phyloP scores from a whole-genome alignment of 2,329 filamentous ascomycete genomes.

The Cordyceps cicadae region DNA sequence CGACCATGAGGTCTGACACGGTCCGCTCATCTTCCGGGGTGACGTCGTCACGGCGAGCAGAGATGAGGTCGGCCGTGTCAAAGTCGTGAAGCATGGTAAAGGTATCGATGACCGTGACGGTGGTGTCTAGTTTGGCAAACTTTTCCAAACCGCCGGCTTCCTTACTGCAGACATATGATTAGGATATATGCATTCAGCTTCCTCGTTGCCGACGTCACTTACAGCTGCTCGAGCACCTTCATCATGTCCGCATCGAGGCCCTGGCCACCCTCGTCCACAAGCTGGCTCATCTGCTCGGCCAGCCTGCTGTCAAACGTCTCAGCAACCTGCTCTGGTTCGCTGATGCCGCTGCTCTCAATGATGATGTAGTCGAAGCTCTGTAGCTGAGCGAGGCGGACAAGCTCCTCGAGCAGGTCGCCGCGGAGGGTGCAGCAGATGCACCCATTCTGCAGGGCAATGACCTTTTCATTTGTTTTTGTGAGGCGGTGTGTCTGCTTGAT shows the following conservation, averaged over 20 bases:
- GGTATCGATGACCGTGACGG: slow-evolving; percentile 64
- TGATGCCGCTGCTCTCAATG: slow-evolving; percentile 65
- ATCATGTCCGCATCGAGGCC: slow-evolving; percentile 28
- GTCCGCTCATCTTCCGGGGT: slow-evolving; percentile 62
- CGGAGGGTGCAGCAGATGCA: slow-evolving; percentile 71
- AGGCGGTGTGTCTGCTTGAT: slow-evolving; percentile 49
- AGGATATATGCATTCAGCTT: rapidly evolving
- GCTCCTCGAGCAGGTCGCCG: slow-evolving; percentile 61
- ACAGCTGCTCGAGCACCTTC: slow-evolving; percentile 29
- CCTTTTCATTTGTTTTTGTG: slow-evolving; percentile 52
- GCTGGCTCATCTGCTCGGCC: slow-evolving; percentile 36
- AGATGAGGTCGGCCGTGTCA: slow-evolving; percentile 59
- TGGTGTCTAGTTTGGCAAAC: slow-evolving; percentile 60
- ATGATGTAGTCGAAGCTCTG: slow-evolving; percentile 62
- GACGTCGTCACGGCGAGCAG: slow-evolving; percentile 54
- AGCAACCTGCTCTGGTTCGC: slow-evolving; percentile 64
- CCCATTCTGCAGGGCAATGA: slow-evolving; percentile 62
- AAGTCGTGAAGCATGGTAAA: slow-evolving; percentile 68
- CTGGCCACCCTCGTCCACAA: slow-evolving; percentile 23
- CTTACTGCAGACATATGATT: slow-evolving; percentile 23
- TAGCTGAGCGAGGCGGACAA: slow-evolving; percentile 53
- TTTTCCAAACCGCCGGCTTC: slow-evolving; percentile 56
- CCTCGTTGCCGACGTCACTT: slow-evolving; percentile 10
- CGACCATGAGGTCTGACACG: slow-evolving; percentile 67
- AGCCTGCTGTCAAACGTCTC: slow-evolving; percentile 59